Evolutionary conservation across 192 early-diverging fungal species (phyloP), one percentile per base, ranked within the genome.

Genomic region (Dissophora ornata): DNA sequence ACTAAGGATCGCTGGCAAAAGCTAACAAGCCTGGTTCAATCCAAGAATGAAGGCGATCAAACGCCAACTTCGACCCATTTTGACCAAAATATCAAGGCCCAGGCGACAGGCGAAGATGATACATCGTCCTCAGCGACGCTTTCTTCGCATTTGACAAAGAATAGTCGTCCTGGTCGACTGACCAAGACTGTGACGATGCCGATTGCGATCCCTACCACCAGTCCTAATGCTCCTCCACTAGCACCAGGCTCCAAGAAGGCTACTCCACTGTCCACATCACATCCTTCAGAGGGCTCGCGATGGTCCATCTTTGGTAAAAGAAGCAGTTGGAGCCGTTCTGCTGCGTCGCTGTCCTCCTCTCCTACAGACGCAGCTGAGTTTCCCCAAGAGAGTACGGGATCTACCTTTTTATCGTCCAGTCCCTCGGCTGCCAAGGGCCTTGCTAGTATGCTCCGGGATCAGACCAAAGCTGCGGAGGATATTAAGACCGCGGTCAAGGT

Each of bases 281-380:
- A 75, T 33, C 50, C 71, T 18, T 45, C 56, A 3, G 71, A 75
- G 9, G 57, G 71, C 8, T 65, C 71, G 13, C 62, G 71, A 13
- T 75, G 71, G 71, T 75, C 71, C 0, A 47, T 75, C 25, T 75
- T 75, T 25, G 71, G 71, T 22, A 48, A 49, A 32, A 42, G 71
- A 36, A 47, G 42, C n/a, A 65, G 62, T 19, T 52, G 28, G 40
- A 57, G 38, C 49, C 71, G 63, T 6, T 71, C 69, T 24, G 25
- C 60, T 2, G 26, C 54, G 1, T 63, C 69, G 24, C 19, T 63
- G 24, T 57, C 60, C 1, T 54, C 71, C 0, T 57, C 63, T 22
- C 57, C 63, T 15, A 25, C 44, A 24, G 63, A 66, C 56, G 49
- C 51, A 24, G 5, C 36, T 3, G 46, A 65, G 10, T 36, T 42